Base-by-base conservation (phyloP, 2,329 filamentous ascomycete genomes). In the Aspergillus intermedius region DNA sequence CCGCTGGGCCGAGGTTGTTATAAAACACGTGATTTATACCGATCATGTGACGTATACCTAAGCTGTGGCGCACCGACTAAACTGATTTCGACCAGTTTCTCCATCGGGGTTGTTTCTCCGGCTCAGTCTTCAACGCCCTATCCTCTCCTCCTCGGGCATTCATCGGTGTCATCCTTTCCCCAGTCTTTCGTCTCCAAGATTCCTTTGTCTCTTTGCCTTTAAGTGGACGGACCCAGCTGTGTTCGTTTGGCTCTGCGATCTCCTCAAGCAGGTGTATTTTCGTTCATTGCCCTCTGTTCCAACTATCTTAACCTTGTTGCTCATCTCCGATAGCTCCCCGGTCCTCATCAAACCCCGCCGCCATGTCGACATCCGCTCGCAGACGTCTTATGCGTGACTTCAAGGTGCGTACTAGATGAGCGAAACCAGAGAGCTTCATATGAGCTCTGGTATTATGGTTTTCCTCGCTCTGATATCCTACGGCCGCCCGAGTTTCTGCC, bases 371-470 rank as follows among this genome's bases (percentile, higher is more conserved):
- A 55, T 87, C 91, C 60, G 93, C 93, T 60, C 87, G 93, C 68
- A 88, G 93, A 68, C 89, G 93, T 68, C 78, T 98, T 71, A 97
- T 98, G 93, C 88, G 93, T 70, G 93, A 97, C 77, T 97, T 97
- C 82, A 97, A 97, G 87, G 90, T 94, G 70, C 52, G 81, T 57
- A 28, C 42, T 30, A 15, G 15, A 34, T 15, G 15, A 21, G 23
- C 5, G 10, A 19, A 39, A 17, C 3, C n/a, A 39, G 10, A 15
- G 15, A 19, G 5, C 35, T 19, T 39, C 35, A 15, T 1, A 2
- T 30, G 10, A 12, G 25, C 10, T 30, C 25, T 12, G 25, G 15
- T 39, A 4, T 42, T 28, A 19, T n/a, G 23, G 28, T 12, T 17
- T 34, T 34, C n/a, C 5, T 37, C 37, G 8, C 39, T 23, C 7